Evolutionary conservation across 257 asterid genomes (phyloP).

Genomic region (Primulina huaijiensis): DNA sequence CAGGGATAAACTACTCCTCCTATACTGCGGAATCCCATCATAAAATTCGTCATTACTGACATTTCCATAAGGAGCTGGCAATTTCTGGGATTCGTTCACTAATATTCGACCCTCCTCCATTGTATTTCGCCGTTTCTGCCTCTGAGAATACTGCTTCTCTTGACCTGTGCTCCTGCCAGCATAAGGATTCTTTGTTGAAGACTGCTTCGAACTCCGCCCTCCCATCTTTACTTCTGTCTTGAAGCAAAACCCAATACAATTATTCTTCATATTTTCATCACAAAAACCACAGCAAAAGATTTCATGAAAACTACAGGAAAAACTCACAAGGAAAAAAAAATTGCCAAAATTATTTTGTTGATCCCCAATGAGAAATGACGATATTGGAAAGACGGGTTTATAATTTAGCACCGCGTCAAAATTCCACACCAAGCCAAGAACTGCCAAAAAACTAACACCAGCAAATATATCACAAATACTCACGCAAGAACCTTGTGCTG

Average conservation of each 20-base stretch:
- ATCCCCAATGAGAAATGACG: not conserved
- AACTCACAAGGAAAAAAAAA: not conserved
- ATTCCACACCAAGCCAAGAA: not conserved
- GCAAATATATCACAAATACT: not conserved
- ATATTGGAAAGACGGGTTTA: not conserved
- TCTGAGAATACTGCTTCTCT: slow-evolving; percentile 24
- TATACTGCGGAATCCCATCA: slow-evolving; percentile 73
- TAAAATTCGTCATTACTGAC: slow-evolving; percentile 61
- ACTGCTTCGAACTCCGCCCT: slow-evolving; percentile 36
- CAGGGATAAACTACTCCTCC: slow-evolving; percentile 37
- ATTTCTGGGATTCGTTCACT: slow-evolving; percentile 30
- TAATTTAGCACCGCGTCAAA: not conserved
- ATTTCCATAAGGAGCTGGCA: slow-evolving; percentile 28
- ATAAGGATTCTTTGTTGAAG: slow-evolving; percentile 33
- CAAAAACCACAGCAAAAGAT: slow-evolving; percentile 3
- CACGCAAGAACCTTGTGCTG: not conserved
- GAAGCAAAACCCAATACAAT: slow-evolving; percentile 8
- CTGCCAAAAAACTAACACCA: not conserved
- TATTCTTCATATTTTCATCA: slow-evolving; percentile 23
- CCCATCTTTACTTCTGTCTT: slow-evolving; percentile 34
- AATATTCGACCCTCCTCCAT: slow-evolving; percentile 14
- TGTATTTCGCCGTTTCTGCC: slow-evolving; percentile 24
- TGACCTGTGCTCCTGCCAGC: slow-evolving; percentile 27
- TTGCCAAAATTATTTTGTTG: not conserved
- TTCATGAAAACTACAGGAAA: not conserved